Percentiles rank a stretch among this genome's conserved stretches.
phyloP scores from a whole-genome alignment of 169 alveolate genomes.

The Cardiosporidium cionae region DNA sequence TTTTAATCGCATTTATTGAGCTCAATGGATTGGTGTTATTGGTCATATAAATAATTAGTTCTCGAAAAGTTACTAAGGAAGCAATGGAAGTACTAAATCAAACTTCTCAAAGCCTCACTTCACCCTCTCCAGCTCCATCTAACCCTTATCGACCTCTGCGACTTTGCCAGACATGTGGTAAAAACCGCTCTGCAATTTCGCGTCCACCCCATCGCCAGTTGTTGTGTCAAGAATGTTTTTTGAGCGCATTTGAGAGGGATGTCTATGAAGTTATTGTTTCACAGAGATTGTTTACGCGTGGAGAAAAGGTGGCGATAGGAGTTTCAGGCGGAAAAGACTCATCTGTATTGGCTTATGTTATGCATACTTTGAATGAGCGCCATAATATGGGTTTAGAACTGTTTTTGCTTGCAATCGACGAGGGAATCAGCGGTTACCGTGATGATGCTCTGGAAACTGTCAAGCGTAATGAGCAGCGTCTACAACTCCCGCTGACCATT shows the following conservation, averaged over 20 bases:
- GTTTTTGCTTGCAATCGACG: constrained; percentile 89
- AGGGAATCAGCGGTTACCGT: constrained; percentile 95
- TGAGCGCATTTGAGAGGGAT: constrained; percentile 84
- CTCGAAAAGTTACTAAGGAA: no score
- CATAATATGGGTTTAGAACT: constrained; percentile 81
- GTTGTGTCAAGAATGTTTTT: constrained; percentile 86
- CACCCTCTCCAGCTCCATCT: no score
- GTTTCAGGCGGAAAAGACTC: constrained; percentile 98
- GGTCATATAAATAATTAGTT: no score
- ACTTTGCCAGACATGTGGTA: constrained; percentile 53
- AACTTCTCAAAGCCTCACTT: no score
- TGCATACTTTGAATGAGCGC: constrained; percentile 77
- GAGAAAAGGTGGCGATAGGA: constrained; percentile 88
- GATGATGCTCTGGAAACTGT: constrained; percentile 92
- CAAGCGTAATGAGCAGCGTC: constrained; percentile 61
- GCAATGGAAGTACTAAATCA: no score
- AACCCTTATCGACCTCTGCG: no score
- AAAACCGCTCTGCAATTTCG: constrained; percentile 72
- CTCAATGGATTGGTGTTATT: no score
- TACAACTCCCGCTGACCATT: constrained; percentile 76
- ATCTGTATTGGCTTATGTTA: constrained; percentile 88
- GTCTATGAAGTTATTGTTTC: constrained; percentile 74
- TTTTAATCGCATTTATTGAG: no score
- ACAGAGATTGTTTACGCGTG: constrained; percentile 56
- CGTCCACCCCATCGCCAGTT: constrained; percentile 79